Conservation (phyloP, 768 basidiomycete species). For the Russula compacta region DNA sequence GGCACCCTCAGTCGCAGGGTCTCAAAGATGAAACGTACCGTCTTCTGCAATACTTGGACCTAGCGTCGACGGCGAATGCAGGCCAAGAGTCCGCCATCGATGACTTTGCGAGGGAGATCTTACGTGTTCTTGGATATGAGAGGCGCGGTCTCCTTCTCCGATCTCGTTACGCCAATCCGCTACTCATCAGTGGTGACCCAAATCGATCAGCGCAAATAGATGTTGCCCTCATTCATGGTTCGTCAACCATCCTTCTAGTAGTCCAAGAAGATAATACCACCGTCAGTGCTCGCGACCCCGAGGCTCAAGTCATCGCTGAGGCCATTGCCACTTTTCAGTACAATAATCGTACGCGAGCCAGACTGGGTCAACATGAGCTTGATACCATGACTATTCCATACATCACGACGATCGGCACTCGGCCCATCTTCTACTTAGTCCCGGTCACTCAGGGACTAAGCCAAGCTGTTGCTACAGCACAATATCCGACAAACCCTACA, state of each 20-base stretch:
- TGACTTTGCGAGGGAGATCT: too few relatives aligned
- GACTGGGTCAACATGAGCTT: background rate
- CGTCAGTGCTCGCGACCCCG: background rate
- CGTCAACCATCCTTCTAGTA: background rate
- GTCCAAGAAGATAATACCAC: background rate
- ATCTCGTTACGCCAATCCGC: background rate
- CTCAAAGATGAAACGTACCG: background rate
- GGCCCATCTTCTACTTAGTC: too few relatives aligned
- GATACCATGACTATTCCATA: background rate
- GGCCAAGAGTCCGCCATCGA: background rate
- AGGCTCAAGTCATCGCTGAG: conserved; percentile 1
- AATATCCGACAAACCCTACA: background rate
- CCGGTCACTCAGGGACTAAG: too few relatives aligned
- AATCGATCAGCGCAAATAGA: background rate
- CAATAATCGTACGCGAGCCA: background rate
- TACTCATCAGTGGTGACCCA: background rate
- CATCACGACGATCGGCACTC: background rate
- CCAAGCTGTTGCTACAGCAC: background rate
- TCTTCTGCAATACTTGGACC: background rate
- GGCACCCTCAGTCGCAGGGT: background rate
- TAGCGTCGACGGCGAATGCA: background rate
- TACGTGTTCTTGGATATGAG: background rate
- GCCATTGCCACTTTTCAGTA: background rate
- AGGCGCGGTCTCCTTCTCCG: background rate
- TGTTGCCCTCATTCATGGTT: background rate